A percentile compares a stretch with the other conserved stretches of the same genome.
Conservation (phyloP, 495 filamentous ascomycete species). For the Hyaloscypha bicolor region DNA sequence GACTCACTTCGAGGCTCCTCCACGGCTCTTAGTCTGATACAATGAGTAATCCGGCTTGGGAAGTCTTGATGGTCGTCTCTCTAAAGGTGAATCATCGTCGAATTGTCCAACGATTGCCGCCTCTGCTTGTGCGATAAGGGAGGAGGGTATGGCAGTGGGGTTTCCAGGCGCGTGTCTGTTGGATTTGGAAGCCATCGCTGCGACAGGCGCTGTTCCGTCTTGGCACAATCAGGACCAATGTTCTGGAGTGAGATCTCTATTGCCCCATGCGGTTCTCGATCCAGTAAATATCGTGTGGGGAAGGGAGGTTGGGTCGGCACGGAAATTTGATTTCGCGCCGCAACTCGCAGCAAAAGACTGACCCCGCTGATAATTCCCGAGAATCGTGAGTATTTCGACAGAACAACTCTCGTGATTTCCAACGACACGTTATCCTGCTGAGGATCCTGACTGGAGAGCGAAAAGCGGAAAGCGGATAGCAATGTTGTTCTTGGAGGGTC, state of each 20-base stretch:
- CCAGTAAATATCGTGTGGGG: background rate
- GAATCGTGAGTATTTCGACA: background rate
- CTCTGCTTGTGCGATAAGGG: slow-evolving; percentile 40
- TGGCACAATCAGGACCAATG: background rate
- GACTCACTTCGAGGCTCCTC: slow-evolving; percentile 7
- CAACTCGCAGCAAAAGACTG: background rate
- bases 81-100: slow-evolving; percentile 13
- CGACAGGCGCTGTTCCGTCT: background rate
- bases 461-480: background rate
- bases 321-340: background rate
- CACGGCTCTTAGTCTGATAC: slow-evolving; percentile 22
- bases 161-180: background rate
- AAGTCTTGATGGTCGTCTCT: slow-evolving; percentile 1
- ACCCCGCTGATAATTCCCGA: background rate
- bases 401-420: background rate
- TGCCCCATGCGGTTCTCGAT: background rate
- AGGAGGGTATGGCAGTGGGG: slow-evolving; percentile 17
- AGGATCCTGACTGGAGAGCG: background rate
- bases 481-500: background rate
- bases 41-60: slow-evolving; percentile 9
- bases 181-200: slow-evolving; percentile 3
- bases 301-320: background rate
- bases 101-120: slow-evolving; percentile 36
- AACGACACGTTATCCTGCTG: background rate
- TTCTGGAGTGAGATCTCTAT: background rate